phyloP scores from a whole-genome alignment of 805 yeast species.

The Candida nanaspora region DNA sequence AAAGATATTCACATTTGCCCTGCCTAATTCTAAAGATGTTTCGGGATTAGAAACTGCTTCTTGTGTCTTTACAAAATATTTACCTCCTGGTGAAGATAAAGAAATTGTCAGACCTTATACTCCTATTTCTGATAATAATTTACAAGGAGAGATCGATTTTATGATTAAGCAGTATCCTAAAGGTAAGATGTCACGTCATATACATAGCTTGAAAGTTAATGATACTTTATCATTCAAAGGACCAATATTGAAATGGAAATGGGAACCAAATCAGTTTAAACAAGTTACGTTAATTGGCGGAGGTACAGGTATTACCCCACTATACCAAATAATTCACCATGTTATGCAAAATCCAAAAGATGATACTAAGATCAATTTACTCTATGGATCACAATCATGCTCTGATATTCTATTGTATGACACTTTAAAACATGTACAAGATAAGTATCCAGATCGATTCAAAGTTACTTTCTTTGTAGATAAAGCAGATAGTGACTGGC shows the following conservation, averaged over 20 bases:
- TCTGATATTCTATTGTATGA: constrained; percentile 73
- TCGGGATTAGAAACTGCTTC: constrained; percentile 80
- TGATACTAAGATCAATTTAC: constrained; percentile 78
- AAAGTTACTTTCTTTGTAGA: constrained; percentile 76
- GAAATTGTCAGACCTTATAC: constrained; percentile 87
- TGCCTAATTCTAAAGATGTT: constrained; percentile 57
- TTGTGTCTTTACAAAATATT: constrained; percentile 71
- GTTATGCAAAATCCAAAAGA: constrained; percentile 76
- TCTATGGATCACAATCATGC: constrained; percentile 72
- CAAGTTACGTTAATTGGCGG: constrained; percentile 84
- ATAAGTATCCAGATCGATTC: constrained; percentile 70
- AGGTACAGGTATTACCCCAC: constrained; percentile 95
- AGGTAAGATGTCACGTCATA: constrained; percentile 79
- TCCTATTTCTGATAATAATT: constrained; percentile 66
- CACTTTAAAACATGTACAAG: constrained; percentile 65
- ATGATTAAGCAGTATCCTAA: constrained; percentile 85
- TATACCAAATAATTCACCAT: constrained; percentile 78
- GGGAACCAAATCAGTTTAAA: constrained; percentile 80
- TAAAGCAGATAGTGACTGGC: constrained; percentile 34
- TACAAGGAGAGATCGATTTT: constrained; percentile 70
- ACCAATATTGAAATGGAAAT: constrained; percentile 85
- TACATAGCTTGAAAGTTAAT: constrained; percentile 60
- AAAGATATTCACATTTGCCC: constrained; percentile 61
- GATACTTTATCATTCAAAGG: constrained; percentile 92
- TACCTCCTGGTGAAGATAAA: constrained; percentile 76